A percentile compares a stretch with the other conserved stretches of the same genome.
Evolutionary conservation across 805 yeast species (phyloP).

Genomic region (Schwanniomyces sp.): DNA sequence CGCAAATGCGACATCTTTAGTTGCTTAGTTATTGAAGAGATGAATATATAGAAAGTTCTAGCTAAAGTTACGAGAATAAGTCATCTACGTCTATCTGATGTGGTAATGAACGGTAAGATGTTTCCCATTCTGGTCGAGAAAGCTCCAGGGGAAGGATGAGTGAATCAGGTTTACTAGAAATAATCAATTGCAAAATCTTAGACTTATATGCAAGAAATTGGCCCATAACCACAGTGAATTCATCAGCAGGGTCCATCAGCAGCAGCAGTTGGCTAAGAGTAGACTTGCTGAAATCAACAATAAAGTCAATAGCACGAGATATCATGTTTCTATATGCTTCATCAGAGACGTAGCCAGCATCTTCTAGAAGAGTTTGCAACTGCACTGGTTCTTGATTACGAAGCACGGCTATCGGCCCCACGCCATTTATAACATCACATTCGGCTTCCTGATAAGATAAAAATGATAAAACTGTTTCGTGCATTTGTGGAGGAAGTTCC

Average conservation of each 20-base stretch:
- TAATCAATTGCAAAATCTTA: constrained; percentile 5
- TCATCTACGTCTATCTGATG: constrained; percentile 3
- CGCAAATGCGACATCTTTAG: neutral
- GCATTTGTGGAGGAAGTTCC: constrained; percentile 24
- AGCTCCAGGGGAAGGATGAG: constrained; percentile 12
- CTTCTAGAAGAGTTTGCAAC: neutral
- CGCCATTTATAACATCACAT: constrained; percentile 24
- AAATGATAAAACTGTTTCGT: constrained; percentile 7
- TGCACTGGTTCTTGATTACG: neutral
- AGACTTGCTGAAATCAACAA: constrained; percentile 5
- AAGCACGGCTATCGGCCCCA: constrained; percentile 20
- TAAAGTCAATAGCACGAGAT: neutral
- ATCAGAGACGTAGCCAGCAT: neutral
- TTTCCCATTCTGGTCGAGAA: constrained; percentile 15
- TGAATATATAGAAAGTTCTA: neutral
- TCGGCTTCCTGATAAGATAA: constrained; percentile 24
- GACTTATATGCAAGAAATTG: constrained; percentile 3
- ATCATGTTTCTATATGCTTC: neutral
- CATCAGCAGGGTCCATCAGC: neutral
- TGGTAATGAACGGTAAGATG: constrained; percentile 10
- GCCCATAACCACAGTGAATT: neutral
- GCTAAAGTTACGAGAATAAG: neutral
- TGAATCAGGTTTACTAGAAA: constrained; percentile 4
- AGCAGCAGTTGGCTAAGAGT: neutral
- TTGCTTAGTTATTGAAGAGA: neutral